Evolutionary conservation across 2,329 filamentous ascomycete genomes (phyloP).

Genomic region (Fusarium clavum): DNA sequence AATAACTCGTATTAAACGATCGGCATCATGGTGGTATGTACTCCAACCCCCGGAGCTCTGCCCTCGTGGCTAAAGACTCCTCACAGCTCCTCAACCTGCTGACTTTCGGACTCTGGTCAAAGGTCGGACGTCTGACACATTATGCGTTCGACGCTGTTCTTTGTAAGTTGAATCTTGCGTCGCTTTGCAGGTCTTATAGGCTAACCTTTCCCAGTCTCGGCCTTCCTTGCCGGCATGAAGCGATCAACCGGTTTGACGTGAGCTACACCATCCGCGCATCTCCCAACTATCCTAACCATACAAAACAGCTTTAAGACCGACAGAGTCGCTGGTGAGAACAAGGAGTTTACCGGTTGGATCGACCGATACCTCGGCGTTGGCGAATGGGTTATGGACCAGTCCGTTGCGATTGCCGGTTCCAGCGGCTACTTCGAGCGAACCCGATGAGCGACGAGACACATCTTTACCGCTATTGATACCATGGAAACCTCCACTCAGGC

Average conservation of each 20-base stretch:
- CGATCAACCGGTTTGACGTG: constrained; percentile 98
- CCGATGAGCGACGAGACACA: constrained; percentile 62
- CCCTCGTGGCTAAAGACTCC: constrained; percentile 52
- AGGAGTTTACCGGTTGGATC: constrained; percentile 87
- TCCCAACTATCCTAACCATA: constrained; percentile 37
- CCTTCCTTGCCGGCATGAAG: constrained; percentile 96
- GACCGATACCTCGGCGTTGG: constrained; percentile 94
- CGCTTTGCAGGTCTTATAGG: too few relatives aligned
- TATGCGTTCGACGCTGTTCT: constrained; percentile 97
- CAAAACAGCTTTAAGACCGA: constrained; percentile 85
- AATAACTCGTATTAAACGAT: neutral
- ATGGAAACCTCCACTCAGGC: constrained; percentile 28
- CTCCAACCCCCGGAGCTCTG: constrained; percentile 30
- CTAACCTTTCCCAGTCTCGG: constrained; percentile 75
- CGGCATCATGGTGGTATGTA: constrained; percentile 52
- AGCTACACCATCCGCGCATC: constrained; percentile 56
- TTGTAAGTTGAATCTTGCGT: constrained; percentile 65
- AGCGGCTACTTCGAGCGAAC: constrained; percentile 93
- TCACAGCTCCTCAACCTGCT: constrained; percentile 73
- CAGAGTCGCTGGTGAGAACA: constrained; percentile 80
- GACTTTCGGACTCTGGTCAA: constrained; percentile 75
- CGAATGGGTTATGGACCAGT: constrained; percentile 98
- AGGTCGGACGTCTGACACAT: constrained; percentile 93
- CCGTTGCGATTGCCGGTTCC: constrained; percentile 88
- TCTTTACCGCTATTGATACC: constrained; percentile 31